phyloP scores from a whole-genome alignment of 352 stramenopile genomes.

The Phytopythium sindhum region DNA sequence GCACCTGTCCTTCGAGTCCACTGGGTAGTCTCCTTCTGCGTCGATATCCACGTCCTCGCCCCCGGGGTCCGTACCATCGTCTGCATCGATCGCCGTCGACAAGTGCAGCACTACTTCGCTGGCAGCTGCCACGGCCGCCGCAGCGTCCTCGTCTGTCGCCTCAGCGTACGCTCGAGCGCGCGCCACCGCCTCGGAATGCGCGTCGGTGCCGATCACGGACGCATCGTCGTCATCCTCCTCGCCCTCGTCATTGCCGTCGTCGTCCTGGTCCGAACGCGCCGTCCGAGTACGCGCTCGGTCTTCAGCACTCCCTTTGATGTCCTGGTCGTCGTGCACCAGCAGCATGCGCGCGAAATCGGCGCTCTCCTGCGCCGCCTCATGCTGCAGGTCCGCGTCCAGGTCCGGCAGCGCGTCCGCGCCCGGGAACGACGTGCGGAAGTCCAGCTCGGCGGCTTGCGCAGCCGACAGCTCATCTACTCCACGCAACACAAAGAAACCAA shows the following conservation, averaged over 20 bases:
- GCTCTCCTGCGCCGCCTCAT: slow-evolving; percentile 44
- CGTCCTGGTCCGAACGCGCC: background rate
- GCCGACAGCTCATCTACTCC: slow-evolving; percentile 49
- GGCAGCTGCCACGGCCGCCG: slow-evolving; percentile 11
- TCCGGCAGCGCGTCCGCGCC: slow-evolving; percentile 52
- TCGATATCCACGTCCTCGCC: background rate
- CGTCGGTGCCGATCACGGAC: background rate
- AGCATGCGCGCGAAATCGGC: slow-evolving; percentile 71
- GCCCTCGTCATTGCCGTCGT: slow-evolving; percentile 6
- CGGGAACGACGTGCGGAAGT: slow-evolving; percentile 74
- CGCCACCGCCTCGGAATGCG: slow-evolving; percentile 1
- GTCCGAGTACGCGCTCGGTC: background rate
- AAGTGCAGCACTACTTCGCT: slow-evolving; percentile 20
- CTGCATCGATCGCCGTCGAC: slow-evolving; percentile 10
- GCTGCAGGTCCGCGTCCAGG: slow-evolving; percentile 47
- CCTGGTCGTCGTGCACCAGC: slow-evolving; percentile 61
- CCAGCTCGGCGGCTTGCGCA: slow-evolving; percentile 53
- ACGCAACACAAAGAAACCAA: background rate
- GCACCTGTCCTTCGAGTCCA: slow-evolving; percentile 44
- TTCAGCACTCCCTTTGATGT: slow-evolving; percentile 9
- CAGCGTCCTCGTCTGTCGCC: slow-evolving; percentile 14
- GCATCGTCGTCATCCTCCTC: slow-evolving; percentile 9
- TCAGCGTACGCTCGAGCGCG: slow-evolving; percentile 8
- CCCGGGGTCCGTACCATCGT: slow-evolving; percentile 9
- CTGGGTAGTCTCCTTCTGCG: slow-evolving; percentile 16